Evolutionary conservation across 768 basidiomycete genomes (phyloP).

Genomic region (Suillus sp.): DNA sequence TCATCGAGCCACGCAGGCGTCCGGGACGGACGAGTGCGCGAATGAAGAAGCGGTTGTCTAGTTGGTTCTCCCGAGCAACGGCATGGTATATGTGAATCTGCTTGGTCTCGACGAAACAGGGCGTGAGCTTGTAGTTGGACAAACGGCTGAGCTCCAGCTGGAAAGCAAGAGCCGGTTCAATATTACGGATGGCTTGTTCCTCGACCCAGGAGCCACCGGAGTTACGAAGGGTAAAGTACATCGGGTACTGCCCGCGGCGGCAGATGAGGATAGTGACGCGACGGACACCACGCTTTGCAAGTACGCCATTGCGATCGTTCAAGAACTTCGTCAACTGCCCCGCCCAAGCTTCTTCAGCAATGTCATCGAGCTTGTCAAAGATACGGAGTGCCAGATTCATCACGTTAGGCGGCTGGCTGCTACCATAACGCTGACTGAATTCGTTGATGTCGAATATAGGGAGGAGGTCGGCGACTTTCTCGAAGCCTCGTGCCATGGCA

Average conservation of each 20-base stretch:
- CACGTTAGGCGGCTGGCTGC: slow-evolving; percentile 84
- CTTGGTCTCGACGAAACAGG: slow-evolving; percentile 95
- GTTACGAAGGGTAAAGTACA: slow-evolving; percentile 90
- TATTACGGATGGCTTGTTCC: slow-evolving; percentile 96
- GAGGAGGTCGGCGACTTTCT: slow-evolving; percentile 69
- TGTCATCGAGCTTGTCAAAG: slow-evolving; percentile 79
- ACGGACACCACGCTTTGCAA: slow-evolving; percentile 80
- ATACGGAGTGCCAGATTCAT: slow-evolving; percentile 92
- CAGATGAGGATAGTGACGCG: slow-evolving; percentile 93
- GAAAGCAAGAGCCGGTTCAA: slow-evolving; percentile 97
- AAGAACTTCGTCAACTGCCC: slow-evolving; percentile 69
- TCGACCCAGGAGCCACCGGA: slow-evolving; percentile 79
- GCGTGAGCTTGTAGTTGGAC: slow-evolving; percentile 94
- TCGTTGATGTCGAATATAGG: slow-evolving; percentile 75
- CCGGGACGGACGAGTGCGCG: slow-evolving; percentile 96
- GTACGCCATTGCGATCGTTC: slow-evolving; percentile 63
- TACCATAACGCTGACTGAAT: slow-evolving; percentile 74
- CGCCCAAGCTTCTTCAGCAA: slow-evolving; percentile 76
- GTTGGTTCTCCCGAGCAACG: slow-evolving; percentile 91
- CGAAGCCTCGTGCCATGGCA: slow-evolving; percentile 72
- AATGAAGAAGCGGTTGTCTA: slow-evolving; percentile 98
- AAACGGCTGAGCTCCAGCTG: slow-evolving; percentile 96
- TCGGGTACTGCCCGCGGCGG: slow-evolving; percentile 87
- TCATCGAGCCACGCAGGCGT: slow-evolving; percentile 88
- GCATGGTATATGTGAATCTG: slow-evolving; percentile 99